Conservation (phyloP, 2,329 filamentous ascomycete species). For the Penicillium decumbens region DNA sequence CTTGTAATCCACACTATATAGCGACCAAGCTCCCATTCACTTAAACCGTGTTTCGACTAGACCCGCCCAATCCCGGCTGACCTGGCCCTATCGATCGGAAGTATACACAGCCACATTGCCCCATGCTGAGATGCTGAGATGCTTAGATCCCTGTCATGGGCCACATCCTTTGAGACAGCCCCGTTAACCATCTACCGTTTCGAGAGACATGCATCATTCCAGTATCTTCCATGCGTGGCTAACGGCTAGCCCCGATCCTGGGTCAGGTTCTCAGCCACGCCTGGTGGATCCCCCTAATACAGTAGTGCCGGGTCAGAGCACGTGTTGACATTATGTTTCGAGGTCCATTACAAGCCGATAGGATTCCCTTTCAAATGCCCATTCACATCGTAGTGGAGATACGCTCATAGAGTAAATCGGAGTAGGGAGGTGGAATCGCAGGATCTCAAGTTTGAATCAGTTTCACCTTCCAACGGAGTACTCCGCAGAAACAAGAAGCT, state of each 20-base stretch:
- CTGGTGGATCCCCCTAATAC: background rate
- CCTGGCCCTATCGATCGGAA: constrained; percentile 7
- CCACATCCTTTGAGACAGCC: background rate
- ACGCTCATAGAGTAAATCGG: background rate
- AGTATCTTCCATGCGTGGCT: background rate
- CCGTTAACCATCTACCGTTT: background rate
- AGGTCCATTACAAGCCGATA: too few relatives aligned
- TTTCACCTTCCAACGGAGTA: background rate
- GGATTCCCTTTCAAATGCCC: too few relatives aligned
- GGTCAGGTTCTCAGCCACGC: background rate
- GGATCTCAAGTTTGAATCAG: constrained; percentile 3
- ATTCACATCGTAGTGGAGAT: too few relatives aligned
- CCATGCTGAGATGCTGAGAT: background rate
- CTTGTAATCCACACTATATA: background rate
- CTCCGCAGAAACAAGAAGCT: background rate
- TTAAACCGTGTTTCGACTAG: constrained; percentile 1
- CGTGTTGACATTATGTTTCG: too few relatives aligned
- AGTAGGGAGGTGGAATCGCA: background rate
- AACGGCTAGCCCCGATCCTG: background rate
- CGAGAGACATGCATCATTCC: background rate
- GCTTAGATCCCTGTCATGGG: background rate
- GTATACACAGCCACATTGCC: constrained; percentile 14
- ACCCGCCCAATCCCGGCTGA: constrained; percentile 1
- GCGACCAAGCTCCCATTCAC: background rate
- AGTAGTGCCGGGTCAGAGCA: too few relatives aligned